Base-by-base conservation (phyloP, 306 rosid species). In the Casuarina glauca region DNA sequence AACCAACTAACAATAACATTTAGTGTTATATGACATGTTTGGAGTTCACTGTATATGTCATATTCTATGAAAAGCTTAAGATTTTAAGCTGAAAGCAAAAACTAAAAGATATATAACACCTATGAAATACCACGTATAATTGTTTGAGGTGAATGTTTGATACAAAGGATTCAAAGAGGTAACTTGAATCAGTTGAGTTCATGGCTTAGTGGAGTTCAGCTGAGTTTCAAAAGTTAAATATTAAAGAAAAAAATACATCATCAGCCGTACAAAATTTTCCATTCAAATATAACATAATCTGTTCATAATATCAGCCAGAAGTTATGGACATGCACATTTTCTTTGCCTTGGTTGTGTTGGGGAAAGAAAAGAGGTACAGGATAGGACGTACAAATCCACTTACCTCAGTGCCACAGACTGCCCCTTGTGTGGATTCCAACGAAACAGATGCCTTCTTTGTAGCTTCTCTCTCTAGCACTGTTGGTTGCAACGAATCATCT, bases 341-440 rank as follows among this genome's bases (percentile, higher is more conserved):
- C 60, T 54, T 16, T 54, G 20, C 60, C 0, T 54, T 54, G 26
- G 9, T 54, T 54, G 32, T n/a, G 9, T 26, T 19, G 12, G 2
- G 64, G 13, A 26, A 58, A 58, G 64, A 5, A 58, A 58, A 58
- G 9, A 48, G 5, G 5, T 20, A 26, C 64, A 26, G 64, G 39
- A 58, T 58, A 19, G 26, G 39, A 58, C 64, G 9, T 58, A 74
- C 74, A 42, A 74, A 35, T 73, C 77, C 57, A 44, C 58, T 78
- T 41, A 75, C 66, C 66, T 78, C 84, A 26, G 72, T 76, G 39
- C 69, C 77, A 58, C 32, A 41, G 44, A 70, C 71, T 45, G 76
- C 70, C 79, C 73, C 87, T 78, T 63, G 79, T 63, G 88, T 69
- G 70, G 78, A 80, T 50, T 78, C 83, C 79, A 85, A 55, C 38